Evolutionary conservation across 2,329 filamentous ascomycete genomes (phyloP), one percentile per base, ranked within the genome.

Genomic region (Berkeleyomyces basicola): DNA sequence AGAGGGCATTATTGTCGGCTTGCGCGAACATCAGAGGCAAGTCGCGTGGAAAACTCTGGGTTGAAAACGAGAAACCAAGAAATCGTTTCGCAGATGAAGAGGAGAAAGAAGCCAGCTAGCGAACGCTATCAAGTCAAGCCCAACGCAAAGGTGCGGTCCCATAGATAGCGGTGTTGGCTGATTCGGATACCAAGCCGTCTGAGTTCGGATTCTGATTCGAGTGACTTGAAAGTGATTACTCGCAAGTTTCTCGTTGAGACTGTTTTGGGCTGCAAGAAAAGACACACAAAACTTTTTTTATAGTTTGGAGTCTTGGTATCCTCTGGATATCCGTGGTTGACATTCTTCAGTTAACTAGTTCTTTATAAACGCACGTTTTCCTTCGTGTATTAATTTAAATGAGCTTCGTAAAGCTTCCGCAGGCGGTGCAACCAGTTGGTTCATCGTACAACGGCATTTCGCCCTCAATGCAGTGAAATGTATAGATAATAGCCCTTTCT

Each of bases 381-480:
- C 14, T n/a, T 55, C 37, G 16, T 36, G 3, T 46, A 51, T 61
- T 33, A 36, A 55, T 7, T 55, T 33, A 55, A 55, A 76, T 83
- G 66, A 91, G 70, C 71, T 75, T 86, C 5, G 87, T 91, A 70
- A 99, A 96, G 0, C 91, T 49, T 82, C 81, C 47, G 78, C 76
- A 0, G 90, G 86, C 64, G 91, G 90, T 96, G 92, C 72, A 99
- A 74, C 93, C 93, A 97, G 74, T 99, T 99, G 73, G 79, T 74
- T 81, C 80, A 73, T 97, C 93, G 72, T 97, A 99, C 62, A 76
- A 77, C 53, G 84, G 77, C 0, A 74, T 79, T 23, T 86, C 81
- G 0, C 87, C 88, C 75, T 97, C 93, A 70, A 97, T 97, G 64
- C 95, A 82, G 76, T 99, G 93, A 72, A 97, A 99, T 0, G 93